Percentiles rank a stretch among this genome's conserved stretches.
These are phyloP conservation scores for Steccherinum ochraceum DNA, from an alignment of 768 basidiomycete species.

Conservation along the genomic window DNA sequence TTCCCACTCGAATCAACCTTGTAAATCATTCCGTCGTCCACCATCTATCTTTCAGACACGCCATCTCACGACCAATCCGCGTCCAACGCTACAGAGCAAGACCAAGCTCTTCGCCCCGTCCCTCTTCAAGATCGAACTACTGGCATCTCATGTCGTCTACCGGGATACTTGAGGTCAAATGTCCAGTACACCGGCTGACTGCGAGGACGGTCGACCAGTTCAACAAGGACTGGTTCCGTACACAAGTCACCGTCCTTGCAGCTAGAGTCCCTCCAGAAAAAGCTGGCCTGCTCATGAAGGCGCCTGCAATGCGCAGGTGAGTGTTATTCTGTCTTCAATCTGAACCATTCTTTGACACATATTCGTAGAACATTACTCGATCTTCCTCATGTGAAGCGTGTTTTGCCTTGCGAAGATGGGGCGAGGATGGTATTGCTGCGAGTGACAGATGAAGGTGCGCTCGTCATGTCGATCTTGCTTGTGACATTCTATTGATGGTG, in stretches of 20 bases:
- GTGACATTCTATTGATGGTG: constrained; percentile 10
- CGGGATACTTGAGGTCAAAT: background rate
- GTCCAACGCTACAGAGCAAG: too few relatives aligned
- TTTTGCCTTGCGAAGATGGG: constrained; percentile 43
- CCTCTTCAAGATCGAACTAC: constrained; percentile 16
- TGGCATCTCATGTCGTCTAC: background rate
- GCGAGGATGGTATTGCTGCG: constrained; percentile 63
- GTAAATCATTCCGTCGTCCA: too few relatives aligned
- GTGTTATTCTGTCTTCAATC: constrained; percentile 20
- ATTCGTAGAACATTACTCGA: constrained; percentile 61
- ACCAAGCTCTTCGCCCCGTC: too few relatives aligned
- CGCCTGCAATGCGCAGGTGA: constrained; percentile 55
- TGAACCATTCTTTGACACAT: too few relatives aligned
- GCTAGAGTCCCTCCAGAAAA: constrained; percentile 53
- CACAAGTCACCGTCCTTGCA: constrained; percentile 61
- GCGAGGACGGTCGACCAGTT: constrained; percentile 28
- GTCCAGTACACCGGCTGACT: background rate
- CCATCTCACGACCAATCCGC: too few relatives aligned
- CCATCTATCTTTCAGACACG: too few relatives aligned
- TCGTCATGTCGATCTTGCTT: constrained; percentile 10
- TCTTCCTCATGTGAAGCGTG: constrained; percentile 59
- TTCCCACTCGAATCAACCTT: too few relatives aligned
- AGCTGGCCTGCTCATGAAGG: constrained; percentile 50
- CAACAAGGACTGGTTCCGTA: constrained; percentile 61
- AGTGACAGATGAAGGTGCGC: constrained; percentile 51